Conservation (phyloP, 1,284 basidiomycete genomes). For the Rugiboletus extremiorientalis region DNA sequence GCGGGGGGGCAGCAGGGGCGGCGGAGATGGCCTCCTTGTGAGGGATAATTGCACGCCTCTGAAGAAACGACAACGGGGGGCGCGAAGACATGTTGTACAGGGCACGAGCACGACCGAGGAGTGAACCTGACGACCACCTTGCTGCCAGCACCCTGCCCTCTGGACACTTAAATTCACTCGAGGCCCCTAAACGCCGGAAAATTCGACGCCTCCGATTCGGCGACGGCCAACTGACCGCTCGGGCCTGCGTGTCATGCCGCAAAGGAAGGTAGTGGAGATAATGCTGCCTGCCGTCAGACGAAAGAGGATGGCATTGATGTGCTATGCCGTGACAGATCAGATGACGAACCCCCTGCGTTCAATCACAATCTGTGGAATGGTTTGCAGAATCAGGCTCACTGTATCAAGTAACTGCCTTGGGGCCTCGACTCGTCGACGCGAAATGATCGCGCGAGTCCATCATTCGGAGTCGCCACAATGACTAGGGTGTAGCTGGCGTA, state of each 20-base stretch:
- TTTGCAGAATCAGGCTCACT: too few relatives aligned
- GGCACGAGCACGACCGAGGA: neutral
- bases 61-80: neutral
- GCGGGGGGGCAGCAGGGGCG: neutral
- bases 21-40: too few relatives aligned
- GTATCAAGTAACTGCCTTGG: too few relatives aligned
- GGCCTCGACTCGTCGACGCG: too few relatives aligned
- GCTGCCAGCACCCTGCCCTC: neutral
- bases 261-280: neutral
- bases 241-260: neutral
- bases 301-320: neutral
- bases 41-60: neutral
- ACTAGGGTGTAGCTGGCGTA: too few relatives aligned
- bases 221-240: neutral
- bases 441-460: too few relatives aligned
- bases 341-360: neutral
- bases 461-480: neutral
- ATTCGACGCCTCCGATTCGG: neutral
- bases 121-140: too few relatives aligned
- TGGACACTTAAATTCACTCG: neutral
- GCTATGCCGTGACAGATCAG: neutral
- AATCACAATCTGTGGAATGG: neutral
- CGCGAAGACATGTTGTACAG: neutral
- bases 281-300: neutral
- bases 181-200: neutral